Percentiles rank a stretch among this genome's conserved stretches.
phyloP scores from a whole-genome alignment of 805 yeast species.

The Candida glaebosa region DNA sequence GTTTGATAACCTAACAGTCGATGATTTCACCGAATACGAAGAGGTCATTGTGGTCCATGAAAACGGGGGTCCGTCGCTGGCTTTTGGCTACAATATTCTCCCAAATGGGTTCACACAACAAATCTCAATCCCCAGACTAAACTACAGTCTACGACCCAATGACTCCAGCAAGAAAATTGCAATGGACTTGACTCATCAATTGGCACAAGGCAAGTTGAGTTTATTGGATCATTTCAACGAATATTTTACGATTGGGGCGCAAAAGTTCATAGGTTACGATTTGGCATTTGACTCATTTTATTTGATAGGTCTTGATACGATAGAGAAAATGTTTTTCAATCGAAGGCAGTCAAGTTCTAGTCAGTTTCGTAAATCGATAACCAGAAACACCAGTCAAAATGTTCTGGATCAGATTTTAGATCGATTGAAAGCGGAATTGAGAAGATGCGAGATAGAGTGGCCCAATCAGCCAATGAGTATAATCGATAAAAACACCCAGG shows the following conservation, averaged over 20 bases:
- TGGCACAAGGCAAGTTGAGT: slow-evolving; percentile 7
- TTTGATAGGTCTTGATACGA: slow-evolving; percentile 1
- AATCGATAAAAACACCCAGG: slow-evolving; percentile 2
- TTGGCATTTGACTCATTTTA: slow-evolving; percentile 1
- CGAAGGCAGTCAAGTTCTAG: neutral
- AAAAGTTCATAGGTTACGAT: neutral
- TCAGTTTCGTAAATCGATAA: neutral
- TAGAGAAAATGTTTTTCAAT: neutral
- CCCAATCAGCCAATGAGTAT: neutral
- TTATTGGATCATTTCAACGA: slow-evolving; percentile 10
- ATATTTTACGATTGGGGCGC: slow-evolving; percentile 2
- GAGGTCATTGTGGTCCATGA: neutral
- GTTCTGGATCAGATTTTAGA: neutral
- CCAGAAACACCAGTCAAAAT: neutral
- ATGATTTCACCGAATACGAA: slow-evolving; percentile 15
- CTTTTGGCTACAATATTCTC: neutral
- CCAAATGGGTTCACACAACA: slow-evolving; percentile 8
- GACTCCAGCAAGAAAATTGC: neutral
- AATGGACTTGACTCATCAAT: slow-evolving; percentile 6
- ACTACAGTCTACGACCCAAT: slow-evolving; percentile 1
- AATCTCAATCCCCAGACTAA: slow-evolving; percentile 7
- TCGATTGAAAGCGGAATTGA: slow-evolving; percentile 1
- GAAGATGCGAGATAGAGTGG: neutral
- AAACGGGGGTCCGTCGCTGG: neutral
- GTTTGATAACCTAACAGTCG: slow-evolving; percentile 14